A percentile compares a stretch with the other conserved stretches of the same genome.
Evolutionary conservation across 83 land plant genomes (phyloP).

Genomic region (Larix sibirica): DNA sequence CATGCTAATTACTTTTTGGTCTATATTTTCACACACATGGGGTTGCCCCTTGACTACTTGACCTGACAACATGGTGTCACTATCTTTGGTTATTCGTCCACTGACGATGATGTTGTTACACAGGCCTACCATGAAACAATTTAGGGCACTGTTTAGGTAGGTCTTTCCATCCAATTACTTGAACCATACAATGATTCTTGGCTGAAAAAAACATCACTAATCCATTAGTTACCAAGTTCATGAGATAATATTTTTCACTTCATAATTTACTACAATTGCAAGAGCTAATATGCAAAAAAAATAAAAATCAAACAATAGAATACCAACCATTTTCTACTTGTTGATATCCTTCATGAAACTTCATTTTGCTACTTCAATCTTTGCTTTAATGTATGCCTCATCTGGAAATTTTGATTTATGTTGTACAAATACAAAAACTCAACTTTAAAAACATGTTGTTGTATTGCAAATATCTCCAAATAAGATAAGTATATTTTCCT

Average conservation of each 20-base stretch:
- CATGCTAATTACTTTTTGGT: not conserved
- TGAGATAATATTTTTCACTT: not conserved
- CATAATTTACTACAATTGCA: not conserved
- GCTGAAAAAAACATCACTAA: constrained; percentile 38
- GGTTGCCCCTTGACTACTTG: not conserved
- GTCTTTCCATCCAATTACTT: constrained; percentile 70
- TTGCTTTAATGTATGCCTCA: constrained; percentile 19
- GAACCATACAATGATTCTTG: constrained; percentile 73
- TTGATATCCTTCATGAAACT: too few species aligned
- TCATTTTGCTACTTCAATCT: too few species aligned
- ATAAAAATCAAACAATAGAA: too few species aligned
- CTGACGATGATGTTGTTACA: too few species aligned
- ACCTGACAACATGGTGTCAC: too few species aligned
- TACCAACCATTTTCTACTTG: too few species aligned
- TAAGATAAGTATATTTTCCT: too few species aligned
- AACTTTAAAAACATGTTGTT: too few species aligned
- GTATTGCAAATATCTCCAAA: too few species aligned
- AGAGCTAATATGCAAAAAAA: not conserved
- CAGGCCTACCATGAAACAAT: too few species aligned
- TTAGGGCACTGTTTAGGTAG: constrained; percentile 42
- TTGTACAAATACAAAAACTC: too few species aligned
- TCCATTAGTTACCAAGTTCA: constrained; percentile 4
- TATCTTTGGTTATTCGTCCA: too few species aligned
- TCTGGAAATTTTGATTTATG: constrained; percentile 15
- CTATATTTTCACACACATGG: not conserved